phyloP scores from a whole-genome alignment of 1,284 basidiomycete species.

The Tilletia indica region DNA sequence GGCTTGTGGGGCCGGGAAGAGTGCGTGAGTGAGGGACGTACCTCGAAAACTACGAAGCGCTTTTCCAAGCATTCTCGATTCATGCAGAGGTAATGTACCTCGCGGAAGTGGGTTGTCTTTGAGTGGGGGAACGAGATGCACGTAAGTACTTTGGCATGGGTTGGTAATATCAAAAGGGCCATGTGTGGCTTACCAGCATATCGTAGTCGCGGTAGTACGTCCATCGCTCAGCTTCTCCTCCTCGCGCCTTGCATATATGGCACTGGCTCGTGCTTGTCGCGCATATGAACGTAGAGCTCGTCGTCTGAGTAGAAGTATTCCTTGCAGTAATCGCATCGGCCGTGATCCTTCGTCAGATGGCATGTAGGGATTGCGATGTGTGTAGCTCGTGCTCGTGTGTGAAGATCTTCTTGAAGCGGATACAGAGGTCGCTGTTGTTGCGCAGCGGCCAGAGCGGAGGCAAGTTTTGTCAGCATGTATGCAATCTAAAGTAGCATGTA shows the following conservation, averaged over 20 bases:
- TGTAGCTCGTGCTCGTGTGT: constrained; percentile 91
- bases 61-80: constrained; percentile 73
- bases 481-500: not conserved
- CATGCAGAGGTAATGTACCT: constrained; percentile 73
- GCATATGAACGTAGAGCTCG: constrained; percentile 90
- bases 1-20: not conserved
- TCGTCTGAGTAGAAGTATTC: constrained; percentile 87
- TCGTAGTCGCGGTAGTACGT: constrained; percentile 47
- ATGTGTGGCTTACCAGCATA: constrained; percentile 42
- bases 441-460: not conserved
- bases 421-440: constrained; percentile 73
- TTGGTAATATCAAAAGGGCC: not conserved
- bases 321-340: constrained; percentile 85
- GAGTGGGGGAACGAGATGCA: not conserved
- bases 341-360: constrained; percentile 77
- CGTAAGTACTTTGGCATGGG: not conserved
- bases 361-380: constrained; percentile 66
- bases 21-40: not conserved
- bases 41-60: constrained; percentile 89
- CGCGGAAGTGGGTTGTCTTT: constrained; percentile 50
- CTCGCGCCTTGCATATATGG: constrained; percentile 69
- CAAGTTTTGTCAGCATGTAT: not conserved
- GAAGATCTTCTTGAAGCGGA: constrained; percentile 88
- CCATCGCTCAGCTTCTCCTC: constrained; percentile 46
- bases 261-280: constrained; percentile 94